phyloP scores from a whole-genome alignment of 2,329 filamentous ascomycete genomes.

The Colletotrichum shisoi region DNA sequence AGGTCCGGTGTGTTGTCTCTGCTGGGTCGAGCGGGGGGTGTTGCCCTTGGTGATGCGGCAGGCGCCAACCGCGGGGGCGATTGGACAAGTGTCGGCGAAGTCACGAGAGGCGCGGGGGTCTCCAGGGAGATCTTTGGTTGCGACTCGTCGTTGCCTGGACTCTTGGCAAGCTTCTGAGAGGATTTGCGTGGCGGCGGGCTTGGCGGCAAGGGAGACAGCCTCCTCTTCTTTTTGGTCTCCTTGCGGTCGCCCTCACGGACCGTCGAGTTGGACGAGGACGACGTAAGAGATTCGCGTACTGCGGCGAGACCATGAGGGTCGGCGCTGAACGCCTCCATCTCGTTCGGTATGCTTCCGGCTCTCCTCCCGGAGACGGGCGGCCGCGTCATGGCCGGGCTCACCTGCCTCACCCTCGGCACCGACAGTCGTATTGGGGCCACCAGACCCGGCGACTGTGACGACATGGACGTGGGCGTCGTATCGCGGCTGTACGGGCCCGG shows the following conservation, averaged over 20 bases:
- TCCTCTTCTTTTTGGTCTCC: conserved; percentile 54
- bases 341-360: conserved; percentile 63
- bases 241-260: conserved; percentile 61
- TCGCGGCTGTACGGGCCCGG: conserved; percentile 77
- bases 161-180: conserved; percentile 61
- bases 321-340: conserved; percentile 54
- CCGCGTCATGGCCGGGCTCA: conserved; percentile 63
- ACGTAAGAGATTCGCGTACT: conserved; percentile 74
- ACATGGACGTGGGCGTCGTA: conserved; percentile 80
- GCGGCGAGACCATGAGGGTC: conserved; percentile 68
- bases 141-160: conserved; percentile 50
- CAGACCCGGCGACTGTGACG: conserved; percentile 74
- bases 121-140: conserved; percentile 51
- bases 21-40: conserved; percentile 69
- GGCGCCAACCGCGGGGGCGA: conserved; percentile 42
- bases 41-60: conserved; percentile 47
- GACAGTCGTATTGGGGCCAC: conserved; percentile 58
- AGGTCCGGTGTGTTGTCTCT: conserved; percentile 72
- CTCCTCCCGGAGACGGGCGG: conserved; percentile 68
- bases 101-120: conserved; percentile 41
- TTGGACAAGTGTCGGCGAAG: conserved; percentile 41
- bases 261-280: conserved; percentile 76
- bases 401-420: conserved; percentile 60
- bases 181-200: conserved; percentile 70
- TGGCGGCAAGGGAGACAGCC: conserved; percentile 59